Base-by-base conservation (phyloP, 768 basidiomycete species). In the Hericium coralloides region DNA sequence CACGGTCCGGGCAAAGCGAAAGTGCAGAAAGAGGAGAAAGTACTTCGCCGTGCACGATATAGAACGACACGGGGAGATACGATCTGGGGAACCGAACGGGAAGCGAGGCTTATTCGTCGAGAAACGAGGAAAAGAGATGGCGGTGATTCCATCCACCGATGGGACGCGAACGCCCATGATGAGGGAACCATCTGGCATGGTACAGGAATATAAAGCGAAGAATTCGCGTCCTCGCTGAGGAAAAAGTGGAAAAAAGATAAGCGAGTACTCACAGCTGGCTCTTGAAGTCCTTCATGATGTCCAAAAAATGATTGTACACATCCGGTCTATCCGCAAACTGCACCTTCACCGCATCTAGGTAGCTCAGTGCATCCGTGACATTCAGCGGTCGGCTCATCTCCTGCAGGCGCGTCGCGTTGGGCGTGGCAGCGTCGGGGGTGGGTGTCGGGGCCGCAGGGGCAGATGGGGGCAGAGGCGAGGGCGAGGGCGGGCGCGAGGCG, bases 261-360 rank as follows among this genome's bases (percentile, higher is more conserved):
- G 12, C 6, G 39, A 50, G 20, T 20, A 80, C 91, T 74, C 70
- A 93, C 90, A 74, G 76, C 73, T 95, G 92, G 66, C 92, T 92
- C 75, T 99, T 99, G 72, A 99, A 99, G 69, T 98, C 95, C 76
- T 98, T 98, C 97, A 97, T 97, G 67, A 97, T 95, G 69, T 95
- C 92, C 71, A 95, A 72, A 67, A 94, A 93, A 62, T 87, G 81
- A 69, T 97, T 95, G 77, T 97, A 97, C 25, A 95, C 92, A 65
- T 94, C 91, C 18, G 93, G 93, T 69, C 85, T 84, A 68, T 91
- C 87, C 49, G 83, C 79, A 69, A 95, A 97, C 74, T 93, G 89
- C 45, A 82, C 78, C 76, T 95, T 97, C 74, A 97, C 93, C 25
- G 91, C 90, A 69, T 97, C 93, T 63, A 97, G 83, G 66, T 97